Evolutionary conservation across 805 yeast species (phyloP), one percentile per base, ranked within the genome.

Genomic region (Kazachstania psychrophila): DNA sequence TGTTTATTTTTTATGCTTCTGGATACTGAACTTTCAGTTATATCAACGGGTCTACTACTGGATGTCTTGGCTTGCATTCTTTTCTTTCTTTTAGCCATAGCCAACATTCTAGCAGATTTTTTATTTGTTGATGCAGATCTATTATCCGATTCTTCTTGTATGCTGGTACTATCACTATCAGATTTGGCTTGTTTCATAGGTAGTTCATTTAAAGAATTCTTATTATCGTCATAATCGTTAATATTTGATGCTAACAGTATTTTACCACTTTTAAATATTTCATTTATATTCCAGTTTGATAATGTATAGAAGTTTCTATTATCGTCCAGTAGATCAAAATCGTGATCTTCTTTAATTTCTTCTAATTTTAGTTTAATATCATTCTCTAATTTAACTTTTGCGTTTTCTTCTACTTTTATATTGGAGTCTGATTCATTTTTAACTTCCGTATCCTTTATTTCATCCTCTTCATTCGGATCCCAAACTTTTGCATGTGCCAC

Each of bases 21-120:
- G 3, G 85, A 75, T 1, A 81, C 69, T 0, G 86, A 75, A 47
- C 83, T 75, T 52, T 79, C 83, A 2, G 87, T 75, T 8, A 82
- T 60, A 54, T 82, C 89, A 1, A 81, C 75, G 0, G 81, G 73
- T 48, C 68, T 72, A 16, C 58, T 58, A 5, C 69, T 60, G 7
- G 65, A 63, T 8, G 70, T 59, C 47, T 73, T 76, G 1, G 84
- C 82, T 44, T 69, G 73, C 36, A 75, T 77, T 54, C 82, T 85
- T 4, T 94, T 92, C 53, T 80, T 78, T 51, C 97, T 72, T 50
- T 82, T 81, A n/a, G 95, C 95, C 84, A 89, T 76, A 2, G 96
- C 97, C 43, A 85, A 73, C 69, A 87, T 72, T 56, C 96, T 74
- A 0, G 94, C 88, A 34, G 81, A 78, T 28, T 67, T 56, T 33